These are phyloP conservation scores for Leccinum cinnamomeum DNA, from an alignment of 1,284 basidiomycete genomes.

Conservation along the genomic window DNA sequence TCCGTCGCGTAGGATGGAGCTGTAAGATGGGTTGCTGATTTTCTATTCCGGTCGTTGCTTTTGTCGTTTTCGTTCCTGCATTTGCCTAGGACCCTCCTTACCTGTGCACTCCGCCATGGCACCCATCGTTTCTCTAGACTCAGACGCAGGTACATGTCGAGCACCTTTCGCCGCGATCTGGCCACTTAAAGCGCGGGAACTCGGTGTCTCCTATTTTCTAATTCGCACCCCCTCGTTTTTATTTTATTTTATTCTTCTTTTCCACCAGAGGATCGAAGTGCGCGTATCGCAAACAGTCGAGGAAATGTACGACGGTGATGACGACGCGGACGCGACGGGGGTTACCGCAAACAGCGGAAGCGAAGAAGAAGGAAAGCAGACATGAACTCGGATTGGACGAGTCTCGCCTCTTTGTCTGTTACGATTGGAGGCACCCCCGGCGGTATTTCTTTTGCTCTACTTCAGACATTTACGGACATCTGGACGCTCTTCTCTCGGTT, in stretches of 20 bases:
- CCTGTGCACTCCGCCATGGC: neutral
- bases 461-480: neutral
- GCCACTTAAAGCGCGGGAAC: neutral
- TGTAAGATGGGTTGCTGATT: neutral
- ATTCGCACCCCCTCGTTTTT: neutral
- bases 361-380: neutral
- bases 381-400: neutral
- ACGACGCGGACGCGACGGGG: neutral
- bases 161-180: neutral
- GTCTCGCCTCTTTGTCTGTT: neutral
- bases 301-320: neutral
- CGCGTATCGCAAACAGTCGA: neutral
- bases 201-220: constrained; percentile 13
- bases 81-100: neutral
- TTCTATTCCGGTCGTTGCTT: neutral
- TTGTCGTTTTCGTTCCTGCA: neutral
- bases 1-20: no score
- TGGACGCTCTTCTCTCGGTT: neutral
- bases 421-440: neutral
- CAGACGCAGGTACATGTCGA: neutral
- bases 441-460: neutral
- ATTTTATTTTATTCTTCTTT: neutral
- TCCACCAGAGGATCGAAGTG: neutral
- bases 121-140: neutral
- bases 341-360: neutral